These are phyloP conservation scores for Cystobasidiopsis lactophilus DNA, from an alignment of 768 basidiomycete species.

Conservation along the genomic window DNA sequence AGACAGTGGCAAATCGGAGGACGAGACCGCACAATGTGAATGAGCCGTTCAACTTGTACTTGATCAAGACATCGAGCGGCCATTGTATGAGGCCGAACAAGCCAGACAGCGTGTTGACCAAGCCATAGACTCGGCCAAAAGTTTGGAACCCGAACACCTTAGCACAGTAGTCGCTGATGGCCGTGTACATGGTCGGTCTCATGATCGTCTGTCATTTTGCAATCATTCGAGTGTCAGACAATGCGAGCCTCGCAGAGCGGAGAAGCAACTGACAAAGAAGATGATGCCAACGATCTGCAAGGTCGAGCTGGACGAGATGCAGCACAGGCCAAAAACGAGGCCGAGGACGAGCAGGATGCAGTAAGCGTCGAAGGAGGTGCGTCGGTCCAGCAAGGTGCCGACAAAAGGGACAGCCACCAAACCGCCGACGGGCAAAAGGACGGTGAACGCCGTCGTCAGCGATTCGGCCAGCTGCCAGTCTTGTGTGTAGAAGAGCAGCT, in stretches of 20 bases:
- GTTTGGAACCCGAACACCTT: slow-evolving; percentile 23
- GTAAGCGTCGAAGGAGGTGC: slow-evolving; percentile 16
- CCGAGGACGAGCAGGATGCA: slow-evolving; percentile 21
- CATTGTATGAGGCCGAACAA: slow-evolving; percentile 24
- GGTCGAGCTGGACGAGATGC: slow-evolving; percentile 16
- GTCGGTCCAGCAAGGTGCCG: slow-evolving; percentile 20
- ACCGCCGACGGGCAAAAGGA: slow-evolving; percentile 26
- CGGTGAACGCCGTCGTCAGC: slow-evolving; percentile 24
- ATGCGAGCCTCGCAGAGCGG: slow-evolving; percentile 14
- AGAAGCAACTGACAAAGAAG: slow-evolving; percentile 24
- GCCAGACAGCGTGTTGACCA: slow-evolving; percentile 25
- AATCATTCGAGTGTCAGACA: background rate
- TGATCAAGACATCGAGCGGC: slow-evolving; percentile 24
- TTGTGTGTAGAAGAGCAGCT: slow-evolving; percentile 23
- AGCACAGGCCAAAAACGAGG: slow-evolving; percentile 21
- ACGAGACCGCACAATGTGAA: no score
- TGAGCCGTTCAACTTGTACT: slow-evolving; percentile 22
- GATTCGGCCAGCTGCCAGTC: slow-evolving; percentile 19
- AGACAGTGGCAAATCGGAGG: no score
- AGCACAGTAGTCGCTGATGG: slow-evolving; percentile 9
- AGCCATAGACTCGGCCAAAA: slow-evolving; percentile 27
- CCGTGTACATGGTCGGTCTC: slow-evolving; percentile 24
- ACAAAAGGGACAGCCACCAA: slow-evolving; percentile 23
- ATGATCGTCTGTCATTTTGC: background rate
- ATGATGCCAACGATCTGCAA: slow-evolving; percentile 22